Evolutionary conservation across 1,284 basidiomycete species (phyloP).

Genomic region (Ceratobasidium papillatum): DNA sequence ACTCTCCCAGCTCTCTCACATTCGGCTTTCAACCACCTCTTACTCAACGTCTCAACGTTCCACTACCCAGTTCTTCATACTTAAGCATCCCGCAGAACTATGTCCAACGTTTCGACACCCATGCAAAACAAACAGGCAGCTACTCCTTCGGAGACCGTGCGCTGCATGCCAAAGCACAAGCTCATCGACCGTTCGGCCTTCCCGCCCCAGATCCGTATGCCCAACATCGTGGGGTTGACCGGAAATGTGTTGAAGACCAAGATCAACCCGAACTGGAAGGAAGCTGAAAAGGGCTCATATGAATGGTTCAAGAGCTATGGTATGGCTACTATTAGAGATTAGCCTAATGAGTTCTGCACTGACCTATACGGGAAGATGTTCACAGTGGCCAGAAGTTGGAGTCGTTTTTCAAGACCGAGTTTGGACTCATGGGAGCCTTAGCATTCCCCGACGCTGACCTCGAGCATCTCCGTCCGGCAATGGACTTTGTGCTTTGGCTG

Average conservation of each 20-base stretch:
- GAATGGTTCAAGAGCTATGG: conserved; percentile 42
- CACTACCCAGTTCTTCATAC: background rate
- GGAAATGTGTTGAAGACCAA: conserved; percentile 39
- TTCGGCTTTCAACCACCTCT: too few species aligned
- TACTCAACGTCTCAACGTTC: too few species aligned
- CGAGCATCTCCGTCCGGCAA: conserved; percentile 55
- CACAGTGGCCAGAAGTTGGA: conserved; percentile 30
- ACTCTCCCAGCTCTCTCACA: too few species aligned
- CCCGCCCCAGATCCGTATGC: conserved; percentile 22
- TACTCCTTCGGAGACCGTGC: background rate
- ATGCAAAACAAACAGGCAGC: background rate
- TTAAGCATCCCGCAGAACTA: background rate
- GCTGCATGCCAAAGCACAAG: background rate
- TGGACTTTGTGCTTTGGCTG: conserved; percentile 60
- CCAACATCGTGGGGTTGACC: conserved; percentile 41
- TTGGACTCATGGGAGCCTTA: conserved; percentile 57
- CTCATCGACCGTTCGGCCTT: conserved; percentile 26
- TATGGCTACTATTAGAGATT: background rate
- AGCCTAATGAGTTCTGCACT: background rate
- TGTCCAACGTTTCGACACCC: background rate
- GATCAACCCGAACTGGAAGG: conserved; percentile 40
- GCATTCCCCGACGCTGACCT: conserved; percentile 57
- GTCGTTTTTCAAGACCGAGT: conserved; percentile 45
- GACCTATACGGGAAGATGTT: background rate
- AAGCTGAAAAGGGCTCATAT: conserved; percentile 41